Evolutionary conservation across 129 eudicot species (phyloP).

Genomic region (Deinandra increscens): DNA sequence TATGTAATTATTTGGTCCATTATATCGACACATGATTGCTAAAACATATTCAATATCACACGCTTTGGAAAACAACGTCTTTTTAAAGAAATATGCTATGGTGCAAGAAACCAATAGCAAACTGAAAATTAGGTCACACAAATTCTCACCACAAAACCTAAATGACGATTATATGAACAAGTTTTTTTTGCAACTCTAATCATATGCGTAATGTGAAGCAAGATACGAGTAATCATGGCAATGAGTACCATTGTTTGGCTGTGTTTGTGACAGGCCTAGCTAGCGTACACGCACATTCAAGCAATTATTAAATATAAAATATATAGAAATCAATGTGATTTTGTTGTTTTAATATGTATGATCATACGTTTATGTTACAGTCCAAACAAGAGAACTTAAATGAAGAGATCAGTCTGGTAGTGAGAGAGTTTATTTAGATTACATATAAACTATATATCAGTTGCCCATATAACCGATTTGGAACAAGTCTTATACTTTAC

Average conservation of each 20-base stretch:
- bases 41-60: neutral
- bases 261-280: neutral
- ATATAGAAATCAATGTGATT: neutral
- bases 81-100: neutral
- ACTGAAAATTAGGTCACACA: neutral
- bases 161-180: neutral
- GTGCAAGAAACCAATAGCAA: neutral
- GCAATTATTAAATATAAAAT: neutral
- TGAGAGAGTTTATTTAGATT: too few species aligned
- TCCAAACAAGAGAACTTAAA: too few species aligned
- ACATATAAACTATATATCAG: too few species aligned
- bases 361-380: too few species aligned
- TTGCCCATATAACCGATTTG: too few species aligned
- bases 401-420: too few species aligned
- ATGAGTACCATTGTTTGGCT: constrained; percentile 18
- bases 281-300: constrained; percentile 6
- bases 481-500: too few species aligned
- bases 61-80: neutral
- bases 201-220: constrained; percentile 2
- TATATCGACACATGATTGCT: neutral
- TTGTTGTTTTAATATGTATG: neutral
- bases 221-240: neutral
- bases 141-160: neutral
- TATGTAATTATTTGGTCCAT: neutral
- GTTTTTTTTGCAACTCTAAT: too few species aligned